Conservation (phyloP, 768 basidiomycete genomes). For the Tylopilus intermedius region DNA sequence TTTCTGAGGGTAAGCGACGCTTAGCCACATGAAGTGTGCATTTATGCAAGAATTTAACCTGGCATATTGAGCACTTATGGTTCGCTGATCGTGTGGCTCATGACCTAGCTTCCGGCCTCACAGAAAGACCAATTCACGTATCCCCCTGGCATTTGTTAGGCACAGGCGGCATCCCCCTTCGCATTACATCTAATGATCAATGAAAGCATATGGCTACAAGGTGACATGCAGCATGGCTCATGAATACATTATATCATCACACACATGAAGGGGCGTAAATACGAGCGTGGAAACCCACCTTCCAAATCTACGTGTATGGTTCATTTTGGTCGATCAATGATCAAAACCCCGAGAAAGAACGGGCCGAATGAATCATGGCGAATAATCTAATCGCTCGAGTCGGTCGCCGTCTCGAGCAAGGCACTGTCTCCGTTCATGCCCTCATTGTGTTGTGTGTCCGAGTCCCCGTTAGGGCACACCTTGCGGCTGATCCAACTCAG, state of each 20-base stretch:
- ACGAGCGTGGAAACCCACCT: background rate
- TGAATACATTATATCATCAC: conserved; percentile 9
- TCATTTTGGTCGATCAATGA: background rate
- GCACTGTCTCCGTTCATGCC: conserved; percentile 4
- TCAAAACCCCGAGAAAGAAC: background rate
- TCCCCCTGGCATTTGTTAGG: background rate
- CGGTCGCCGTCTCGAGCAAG: conserved; percentile 10
- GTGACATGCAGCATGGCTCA: background rate
- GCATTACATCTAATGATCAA: background rate
- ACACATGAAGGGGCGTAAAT: conserved; percentile 9
- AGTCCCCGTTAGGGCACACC: conserved; percentile 8
- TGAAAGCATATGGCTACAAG: background rate
- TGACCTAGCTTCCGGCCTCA: no score
- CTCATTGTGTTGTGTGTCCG: conserved; percentile 1
- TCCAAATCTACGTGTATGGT: background rate
- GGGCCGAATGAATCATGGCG: no score
- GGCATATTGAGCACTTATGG: no score
- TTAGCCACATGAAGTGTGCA: no score
- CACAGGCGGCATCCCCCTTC: background rate
- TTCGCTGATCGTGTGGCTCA: no score
- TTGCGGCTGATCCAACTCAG: conserved; percentile 38
- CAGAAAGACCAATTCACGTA: no score
- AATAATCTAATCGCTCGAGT: conserved; percentile 11
- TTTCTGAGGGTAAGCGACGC: no score
- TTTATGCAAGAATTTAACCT: no score